Percentiles rank a stretch among this genome's conserved stretches.
Evolutionary conservation across 306 rosid species (phyloP).

Genomic region (Morella rubra): DNA sequence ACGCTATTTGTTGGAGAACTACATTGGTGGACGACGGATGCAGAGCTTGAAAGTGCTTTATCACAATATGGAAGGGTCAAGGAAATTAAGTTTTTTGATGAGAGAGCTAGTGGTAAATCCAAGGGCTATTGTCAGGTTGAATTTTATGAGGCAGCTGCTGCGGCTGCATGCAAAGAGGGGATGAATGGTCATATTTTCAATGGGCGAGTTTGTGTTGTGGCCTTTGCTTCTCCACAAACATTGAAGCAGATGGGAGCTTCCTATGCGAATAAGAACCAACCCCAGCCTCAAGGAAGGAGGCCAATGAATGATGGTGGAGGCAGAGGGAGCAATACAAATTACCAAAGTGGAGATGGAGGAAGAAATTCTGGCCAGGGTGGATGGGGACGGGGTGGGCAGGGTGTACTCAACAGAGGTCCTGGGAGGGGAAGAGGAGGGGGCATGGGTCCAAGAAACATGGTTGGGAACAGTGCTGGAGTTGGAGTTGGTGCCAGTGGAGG

Average conservation of each 20-base stretch:
- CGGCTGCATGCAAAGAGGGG: conserved; percentile 84
- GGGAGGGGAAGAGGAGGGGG: conserved; percentile 89
- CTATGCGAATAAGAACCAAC: conserved; percentile 76
- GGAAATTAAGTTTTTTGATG: conserved; percentile 94
- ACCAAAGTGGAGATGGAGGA: conserved; percentile 92
- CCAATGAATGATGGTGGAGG: conserved; percentile 94
- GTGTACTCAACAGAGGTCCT: conserved; percentile 72
- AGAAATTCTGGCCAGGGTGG: conserved; percentile 77
- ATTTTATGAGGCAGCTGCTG: conserved; percentile 66
- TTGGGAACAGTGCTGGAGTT: conserved; percentile 55
- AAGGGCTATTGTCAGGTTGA: conserved; percentile 99
- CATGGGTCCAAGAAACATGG: conserved; percentile 42
- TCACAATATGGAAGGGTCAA: conserved; percentile 83
- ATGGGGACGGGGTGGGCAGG: conserved; percentile 85
- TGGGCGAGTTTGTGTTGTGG: conserved; percentile 91
- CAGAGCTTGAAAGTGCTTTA: conserved; percentile 79
- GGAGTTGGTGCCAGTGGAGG: conserved; percentile 53
- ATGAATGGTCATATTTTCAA: conserved; percentile 83
- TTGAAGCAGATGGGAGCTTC: conserved; percentile 99
- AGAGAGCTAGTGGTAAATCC: conserved; percentile 97
- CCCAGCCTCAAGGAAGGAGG: conserved; percentile 57
- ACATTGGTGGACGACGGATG: conserved; percentile 99
- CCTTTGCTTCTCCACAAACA: conserved; percentile 71
- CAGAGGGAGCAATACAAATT: conserved; percentile 54
- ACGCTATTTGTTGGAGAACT: conserved; percentile 91